These are phyloP conservation scores for Ustilago curta DNA, from an alignment of 1,284 basidiomycete species.

Conservation along the genomic window DNA sequence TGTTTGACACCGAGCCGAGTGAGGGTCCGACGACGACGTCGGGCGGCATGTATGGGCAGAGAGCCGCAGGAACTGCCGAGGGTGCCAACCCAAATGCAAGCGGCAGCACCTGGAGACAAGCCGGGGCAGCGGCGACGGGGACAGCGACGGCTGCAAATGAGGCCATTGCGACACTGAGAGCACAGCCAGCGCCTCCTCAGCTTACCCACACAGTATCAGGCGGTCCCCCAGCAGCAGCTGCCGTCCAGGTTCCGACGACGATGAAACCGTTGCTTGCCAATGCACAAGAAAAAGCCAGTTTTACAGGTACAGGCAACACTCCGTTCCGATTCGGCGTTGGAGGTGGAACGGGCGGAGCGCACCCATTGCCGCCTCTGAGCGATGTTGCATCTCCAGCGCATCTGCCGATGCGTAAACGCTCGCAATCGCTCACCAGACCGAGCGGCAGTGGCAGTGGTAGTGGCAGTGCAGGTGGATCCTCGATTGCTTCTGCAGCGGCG, in stretches of 20 bases:
- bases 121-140: background rate
- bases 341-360: slow-evolving; percentile 22
- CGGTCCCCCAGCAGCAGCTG: background rate
- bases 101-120: slow-evolving; percentile 19
- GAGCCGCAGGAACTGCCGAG: slow-evolving; percentile 7
- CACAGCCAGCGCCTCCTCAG: slow-evolving; percentile 18
- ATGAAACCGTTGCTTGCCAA: slow-evolving; percentile 19
- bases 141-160: background rate
- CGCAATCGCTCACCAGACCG: slow-evolving; percentile 40
- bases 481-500: background rate
- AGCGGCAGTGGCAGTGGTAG: slow-evolving; percentile 4
- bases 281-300: slow-evolving; percentile 50
- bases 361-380: slow-evolving; percentile 16
- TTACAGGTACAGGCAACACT: slow-evolving; percentile 58
- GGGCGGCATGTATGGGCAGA: slow-evolving; percentile 21
- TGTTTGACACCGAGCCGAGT: slow-evolving; percentile 50
- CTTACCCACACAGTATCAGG: background rate
- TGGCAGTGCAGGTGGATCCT: slow-evolving; percentile 1
- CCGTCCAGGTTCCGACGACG: slow-evolving; percentile 6
- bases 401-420: slow-evolving; percentile 29
- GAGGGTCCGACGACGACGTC: slow-evolving; percentile 10
- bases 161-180: slow-evolving; percentile 14
- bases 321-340: slow-evolving; percentile 67
- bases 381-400: slow-evolving; percentile 9
- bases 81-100: slow-evolving; percentile 6